Evolutionary conservation across 2,329 filamentous ascomycete species (phyloP), one percentile per base, ranked within the genome.

Genomic region (Monosporascus ibericus): DNA sequence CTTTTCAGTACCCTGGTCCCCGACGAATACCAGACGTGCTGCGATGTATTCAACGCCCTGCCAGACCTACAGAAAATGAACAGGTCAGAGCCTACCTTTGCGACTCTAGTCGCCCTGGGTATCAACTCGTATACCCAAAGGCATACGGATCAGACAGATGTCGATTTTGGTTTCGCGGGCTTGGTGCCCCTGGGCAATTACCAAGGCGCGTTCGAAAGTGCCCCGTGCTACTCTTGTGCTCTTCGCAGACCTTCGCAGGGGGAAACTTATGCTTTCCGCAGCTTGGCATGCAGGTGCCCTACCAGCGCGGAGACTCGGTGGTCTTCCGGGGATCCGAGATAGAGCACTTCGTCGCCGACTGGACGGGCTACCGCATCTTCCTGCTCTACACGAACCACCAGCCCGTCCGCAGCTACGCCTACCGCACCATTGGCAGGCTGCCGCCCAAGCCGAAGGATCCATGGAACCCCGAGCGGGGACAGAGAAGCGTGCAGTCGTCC

Each of bases 341-440:
- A 38, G 55, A 54, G 38, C 55, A 56, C 50, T 56, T 56, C 25
- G 52, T 56, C 6, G 9, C 44, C 25, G 55, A 56, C 44, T 56
- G 55, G 55, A 46, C 42, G 4, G 55, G 55, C 37, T 52, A 56
- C 36, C 55, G 55, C 11, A 47, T 50, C 17, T 56, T 56, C 48
- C 44, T 56, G 34, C 39, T 54, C 9, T 52, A 46, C 47, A 56
- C 55, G 14, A 56, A 56, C 44, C 50, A 56, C 39, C 52, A 52
- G 22, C 55, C 55, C 4, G 55, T 56, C 6, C 51, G 52, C 17
- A 56, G 52, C 44, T 56, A 51, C 34, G 54, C 54, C n/a, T 42
- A 54, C 37, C 39, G 54, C 6, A n/a, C 42, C 20, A 50, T 52
- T 47, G 52, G 52, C 5, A 49, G 44, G 44, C 52, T 55, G 18